Percentiles rank a stretch among this genome's conserved stretches.
These are phyloP conservation scores for Cyathus pygmaeus DNA, from an alignment of 1,284 basidiomycete genomes.

Conservation along the genomic window DNA sequence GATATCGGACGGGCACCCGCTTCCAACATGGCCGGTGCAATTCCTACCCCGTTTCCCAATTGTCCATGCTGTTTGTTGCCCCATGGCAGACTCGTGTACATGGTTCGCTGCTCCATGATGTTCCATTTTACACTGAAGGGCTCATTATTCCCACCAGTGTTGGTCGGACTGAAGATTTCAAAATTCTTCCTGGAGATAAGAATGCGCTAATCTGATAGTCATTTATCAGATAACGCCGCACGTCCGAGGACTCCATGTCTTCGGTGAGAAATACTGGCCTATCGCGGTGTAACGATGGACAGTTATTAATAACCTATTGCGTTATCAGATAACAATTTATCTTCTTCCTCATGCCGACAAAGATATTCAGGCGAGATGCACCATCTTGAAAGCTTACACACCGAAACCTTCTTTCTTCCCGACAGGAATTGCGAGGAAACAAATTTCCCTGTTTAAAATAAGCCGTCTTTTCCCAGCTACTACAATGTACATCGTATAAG, in stretches of 20 bases:
- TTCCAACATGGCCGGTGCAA: too few relatives aligned
- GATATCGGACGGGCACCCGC: too few relatives aligned
- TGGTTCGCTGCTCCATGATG: too few relatives aligned
- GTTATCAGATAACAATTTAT: conserved; percentile 1
- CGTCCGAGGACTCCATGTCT: not conserved
- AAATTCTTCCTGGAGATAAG: not conserved
- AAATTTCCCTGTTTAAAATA: not conserved
- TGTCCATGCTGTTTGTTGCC: too few relatives aligned
- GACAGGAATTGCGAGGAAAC: not conserved
- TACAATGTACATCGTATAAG: not conserved
- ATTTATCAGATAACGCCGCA: conserved; percentile 2
- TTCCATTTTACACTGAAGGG: too few relatives aligned
- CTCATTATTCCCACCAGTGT: too few relatives aligned
- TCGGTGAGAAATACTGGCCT: not conserved
- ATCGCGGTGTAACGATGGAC: not conserved
- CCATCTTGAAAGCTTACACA: not conserved
- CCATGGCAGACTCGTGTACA: too few relatives aligned
- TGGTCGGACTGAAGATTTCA: not conserved
- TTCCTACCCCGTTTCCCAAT: too few relatives aligned
- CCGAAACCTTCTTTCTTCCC: not conserved
- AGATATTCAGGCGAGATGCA: not conserved
- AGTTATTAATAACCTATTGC: not conserved
- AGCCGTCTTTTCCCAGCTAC: not conserved
- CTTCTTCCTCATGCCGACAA: not conserved
- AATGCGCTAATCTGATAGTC: not conserved